Conservation (phyloP, 495 filamentous ascomycete species). For the Aspergillus nidulans region DNA sequence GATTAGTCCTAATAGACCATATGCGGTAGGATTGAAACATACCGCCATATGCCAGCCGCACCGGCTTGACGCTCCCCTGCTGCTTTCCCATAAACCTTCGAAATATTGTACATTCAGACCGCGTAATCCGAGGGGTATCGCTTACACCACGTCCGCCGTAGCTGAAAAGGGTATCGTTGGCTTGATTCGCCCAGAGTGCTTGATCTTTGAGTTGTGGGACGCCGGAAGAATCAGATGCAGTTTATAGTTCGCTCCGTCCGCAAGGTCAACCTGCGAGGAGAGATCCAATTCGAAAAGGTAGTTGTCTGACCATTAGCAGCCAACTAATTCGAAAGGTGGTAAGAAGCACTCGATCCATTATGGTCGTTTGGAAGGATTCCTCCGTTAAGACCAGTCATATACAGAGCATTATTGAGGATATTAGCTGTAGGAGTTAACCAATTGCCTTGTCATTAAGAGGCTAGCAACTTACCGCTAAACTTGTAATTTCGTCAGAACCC, state of each 20-base stretch:
- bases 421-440: neutral
- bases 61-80: constrained; percentile 6
- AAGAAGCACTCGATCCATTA: neutral
- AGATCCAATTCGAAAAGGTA: constrained; percentile 19
- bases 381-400: constrained; percentile 14
- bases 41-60: constrained; percentile 9
- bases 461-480: constrained; percentile 12
- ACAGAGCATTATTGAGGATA: constrained; percentile 14
- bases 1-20: neutral
- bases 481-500: constrained; percentile 16
- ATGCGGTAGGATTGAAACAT: neutral
- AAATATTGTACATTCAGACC: constrained; percentile 5
- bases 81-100: constrained; percentile 6
- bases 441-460: neutral
- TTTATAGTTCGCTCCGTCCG: constrained; percentile 18
- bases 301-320: constrained; percentile 14
- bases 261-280: neutral
- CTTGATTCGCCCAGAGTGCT: constrained; percentile 4
- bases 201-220: constrained; percentile 11
- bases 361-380: constrained; percentile 12
- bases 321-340: neutral
- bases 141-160: constrained; percentile 8
- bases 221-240: constrained; percentile 1
- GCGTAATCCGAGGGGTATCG: constrained; percentile 6
- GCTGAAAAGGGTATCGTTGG: constrained; percentile 8